phyloP scores from a whole-genome alignment of 768 basidiomycete genomes.

The Gloeopeniophorella convolvens region DNA sequence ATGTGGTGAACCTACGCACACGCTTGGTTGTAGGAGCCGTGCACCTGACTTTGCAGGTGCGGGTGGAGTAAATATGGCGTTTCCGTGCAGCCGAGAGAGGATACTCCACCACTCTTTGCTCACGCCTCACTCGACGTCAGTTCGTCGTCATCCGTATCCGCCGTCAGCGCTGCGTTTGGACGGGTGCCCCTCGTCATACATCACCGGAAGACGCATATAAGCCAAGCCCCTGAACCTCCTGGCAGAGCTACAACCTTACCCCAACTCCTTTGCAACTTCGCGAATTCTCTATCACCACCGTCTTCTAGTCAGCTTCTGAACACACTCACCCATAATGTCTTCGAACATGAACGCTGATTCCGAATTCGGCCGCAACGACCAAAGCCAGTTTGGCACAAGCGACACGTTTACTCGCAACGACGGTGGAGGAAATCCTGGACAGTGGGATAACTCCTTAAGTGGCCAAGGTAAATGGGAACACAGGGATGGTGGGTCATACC shows the following conservation, averaged over 20 bases:
- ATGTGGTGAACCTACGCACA: too few relatives aligned
- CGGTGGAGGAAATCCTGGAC: background rate
- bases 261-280: too few relatives aligned
- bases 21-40: too few relatives aligned
- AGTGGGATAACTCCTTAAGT: background rate
- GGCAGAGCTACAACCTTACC: too few relatives aligned
- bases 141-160: background rate
- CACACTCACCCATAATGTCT: too few relatives aligned
- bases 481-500: background rate
- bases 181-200: background rate
- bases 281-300: too few relatives aligned
- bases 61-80: too few relatives aligned
- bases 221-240: background rate
- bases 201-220: background rate
- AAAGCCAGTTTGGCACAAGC: background rate
- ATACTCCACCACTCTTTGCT: too few relatives aligned
- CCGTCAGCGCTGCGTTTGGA: background rate
- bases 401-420: background rate
- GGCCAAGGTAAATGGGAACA: slow-evolving; percentile 10
- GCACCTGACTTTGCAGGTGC: too few relatives aligned
- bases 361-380: background rate
- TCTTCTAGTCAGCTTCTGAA: too few relatives aligned
- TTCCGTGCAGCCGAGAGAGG: too few relatives aligned
- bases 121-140: slow-evolving; percentile 4
- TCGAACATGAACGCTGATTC: background rate